Base-by-base conservation (phyloP, 106 monocot genomes). In the Posidonia australis region DNA sequence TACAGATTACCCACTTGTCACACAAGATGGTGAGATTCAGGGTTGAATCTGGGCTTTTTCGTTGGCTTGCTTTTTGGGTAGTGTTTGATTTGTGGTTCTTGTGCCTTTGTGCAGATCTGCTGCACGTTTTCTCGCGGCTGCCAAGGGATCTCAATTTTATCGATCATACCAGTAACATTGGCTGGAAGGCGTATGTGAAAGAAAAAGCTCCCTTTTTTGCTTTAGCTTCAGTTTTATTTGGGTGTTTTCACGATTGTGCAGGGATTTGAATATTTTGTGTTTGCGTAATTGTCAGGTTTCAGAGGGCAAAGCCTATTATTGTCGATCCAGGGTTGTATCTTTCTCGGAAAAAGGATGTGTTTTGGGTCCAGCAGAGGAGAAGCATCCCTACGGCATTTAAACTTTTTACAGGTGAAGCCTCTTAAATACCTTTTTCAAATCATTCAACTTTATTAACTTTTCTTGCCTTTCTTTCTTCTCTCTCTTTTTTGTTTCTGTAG, bases 121-220 rank as follows among this genome's bases (percentile, higher is more conserved):
- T 93, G 41, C 83, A 85, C 44, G 66, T 67, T 7, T 77, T 93
- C 59, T 82, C 88, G 0, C 75, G 74, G 58, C 62, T 93, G 30
- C 83, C 88, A 43, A 71, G 85, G 54, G 81, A 89, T 78, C 79
- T 93, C 45, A 93, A 93, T 64, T 93, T 93, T 65, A 83, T 93
- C 24, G 93, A 93, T 64, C 93, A 93, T 67, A 93, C 85, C 1
- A 93, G 93, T 68, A 51, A 93, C 65, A 88, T 93, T 45, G 84
- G 85, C n/a, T 93, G 87, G 84, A 93, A 88, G 67, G 92, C 77
- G 92, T 92, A 80, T n/a, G 84, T 36, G 25, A 55, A 36, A 7
- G 7, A 7, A 36, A 36, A 36, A 36, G 36, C 36, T 55, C 23
- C 24, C 4, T 55, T 55, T 55, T 21, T 55, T 29, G 1, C 59